Conservation (phyloP, 2,329 filamentous ascomycete species). For the Ophiostoma angusticollis region DNA sequence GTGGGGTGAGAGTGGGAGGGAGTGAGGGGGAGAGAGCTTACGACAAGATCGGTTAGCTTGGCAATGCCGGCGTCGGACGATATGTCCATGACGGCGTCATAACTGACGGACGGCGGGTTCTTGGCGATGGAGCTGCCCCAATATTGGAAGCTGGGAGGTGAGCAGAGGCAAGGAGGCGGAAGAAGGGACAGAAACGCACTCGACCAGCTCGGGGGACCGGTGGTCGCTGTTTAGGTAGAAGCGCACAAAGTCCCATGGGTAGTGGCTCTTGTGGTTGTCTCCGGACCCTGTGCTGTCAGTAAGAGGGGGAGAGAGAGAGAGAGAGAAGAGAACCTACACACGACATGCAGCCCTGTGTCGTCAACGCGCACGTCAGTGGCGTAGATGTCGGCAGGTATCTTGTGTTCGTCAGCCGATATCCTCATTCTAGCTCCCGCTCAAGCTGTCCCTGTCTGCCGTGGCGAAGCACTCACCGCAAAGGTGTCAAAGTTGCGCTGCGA, state of each 20-base stretch:
- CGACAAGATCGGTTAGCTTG: constrained; percentile 49
- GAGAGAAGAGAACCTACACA: constrained; percentile 29
- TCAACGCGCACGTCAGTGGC: constrained; percentile 21
- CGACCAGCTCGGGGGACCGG: constrained; percentile 22
- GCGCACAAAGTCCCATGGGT: constrained; percentile 49
- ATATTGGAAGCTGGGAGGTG: constrained; percentile 12
- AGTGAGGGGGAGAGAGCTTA: not conserved
- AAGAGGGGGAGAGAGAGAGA: not conserved
- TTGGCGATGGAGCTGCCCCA: constrained; percentile 25
- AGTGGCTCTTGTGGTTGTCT: constrained; percentile 56
- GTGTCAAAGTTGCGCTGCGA: constrained; percentile 57
- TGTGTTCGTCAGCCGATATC: no score
- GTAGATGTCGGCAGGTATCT: constrained; percentile 35
- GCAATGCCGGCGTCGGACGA: constrained; percentile 41
- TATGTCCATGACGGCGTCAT: constrained; percentile 44
- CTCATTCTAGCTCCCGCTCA: no score
- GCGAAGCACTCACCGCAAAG: constrained; percentile 39
- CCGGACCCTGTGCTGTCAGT: constrained; percentile 41
- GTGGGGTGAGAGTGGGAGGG: not conserved
- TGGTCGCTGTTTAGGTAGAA: constrained; percentile 27
- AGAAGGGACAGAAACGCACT: constrained; percentile 21
- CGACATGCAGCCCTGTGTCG: constrained; percentile 30
- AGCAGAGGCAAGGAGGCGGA: not conserved
- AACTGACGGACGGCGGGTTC: constrained; percentile 46
- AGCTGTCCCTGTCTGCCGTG: constrained; percentile 5